Evolutionary conservation across 2,329 filamentous ascomycete genomes (phyloP), one percentile per base, ranked within the genome.

Genomic region (Trichoderma sp.): DNA sequence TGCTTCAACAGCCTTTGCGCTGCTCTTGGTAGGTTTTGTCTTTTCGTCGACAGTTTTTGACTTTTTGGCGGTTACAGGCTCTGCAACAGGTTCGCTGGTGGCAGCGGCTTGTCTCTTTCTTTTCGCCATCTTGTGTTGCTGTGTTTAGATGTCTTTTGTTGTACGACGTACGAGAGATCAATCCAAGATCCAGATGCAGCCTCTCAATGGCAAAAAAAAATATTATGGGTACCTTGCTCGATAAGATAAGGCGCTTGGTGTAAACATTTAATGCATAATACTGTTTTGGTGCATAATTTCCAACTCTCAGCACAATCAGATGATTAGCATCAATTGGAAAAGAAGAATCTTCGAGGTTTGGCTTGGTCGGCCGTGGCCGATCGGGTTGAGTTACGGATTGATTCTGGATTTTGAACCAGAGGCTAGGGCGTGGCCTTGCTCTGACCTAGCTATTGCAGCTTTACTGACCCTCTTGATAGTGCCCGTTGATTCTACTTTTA

Each of bases 21-120:
- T 68, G 72, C 80, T 82, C 70, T 84, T 84, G 26, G 74, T 18
- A 8, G 53, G n/a, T 18, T 58, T 68, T 3, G 65, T 9, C 65
- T 68, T 71, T 51, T 53, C 58, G 3, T 63, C 71, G 15, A 60
- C 47, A 15, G 76, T 69, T 71, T 80, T 81, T 24, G 77, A 69
- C 72, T 82, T 82, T 67, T 84, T 84, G 15, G 74, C 75, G 1
- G 76, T 56, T 0, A 70, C 71, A 34, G 76, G 28, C 32, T 78
- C 79, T 3, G 74, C n/a, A 6, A 73, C 73, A 18, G 76, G 60
- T 12, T 80, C 77, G 70, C 74, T 77, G 70, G 74, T 76, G 15
- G 74, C 71, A 26, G 74, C 78, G 24, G 81, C 79, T 73, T 82
- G 80, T 78, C 84, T 84, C 83, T 86, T 87, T 78, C 85, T 81